Percentiles rank a stretch among this genome's conserved stretches.
Evolutionary conservation across 495 filamentous ascomycete species (phyloP).

Genomic region (Lentithecium fluviatile): DNA sequence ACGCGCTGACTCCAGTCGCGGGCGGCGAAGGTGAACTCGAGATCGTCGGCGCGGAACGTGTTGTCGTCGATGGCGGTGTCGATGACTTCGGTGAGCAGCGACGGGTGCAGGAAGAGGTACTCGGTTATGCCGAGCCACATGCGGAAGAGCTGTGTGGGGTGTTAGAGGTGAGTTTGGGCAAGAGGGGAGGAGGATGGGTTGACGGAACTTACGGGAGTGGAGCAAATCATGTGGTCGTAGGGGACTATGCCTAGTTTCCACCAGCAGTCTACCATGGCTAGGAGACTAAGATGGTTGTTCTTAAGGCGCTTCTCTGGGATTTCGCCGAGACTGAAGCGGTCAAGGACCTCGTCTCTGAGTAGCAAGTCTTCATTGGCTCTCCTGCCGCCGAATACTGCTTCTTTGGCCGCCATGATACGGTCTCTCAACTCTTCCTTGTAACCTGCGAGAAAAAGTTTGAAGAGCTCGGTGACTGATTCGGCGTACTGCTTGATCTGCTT

Average conservation of each 20-base stretch:
- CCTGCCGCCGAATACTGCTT: slow-evolving; percentile 71
- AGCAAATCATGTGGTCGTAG: slow-evolving; percentile 99
- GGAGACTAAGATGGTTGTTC: slow-evolving; percentile 88
- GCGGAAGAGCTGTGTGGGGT: slow-evolving; percentile 68
- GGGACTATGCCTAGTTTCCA: slow-evolving; percentile 87
- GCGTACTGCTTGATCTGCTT: slow-evolving; percentile 94
- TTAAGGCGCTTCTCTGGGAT: slow-evolving; percentile 63
- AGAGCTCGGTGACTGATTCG: slow-evolving; percentile 85
- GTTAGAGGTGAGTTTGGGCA: background rate
- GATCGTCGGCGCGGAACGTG: slow-evolving; percentile 84
- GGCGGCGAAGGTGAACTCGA: slow-evolving; percentile 97
- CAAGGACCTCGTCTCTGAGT: slow-evolving; percentile 78
- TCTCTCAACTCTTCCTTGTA: slow-evolving; percentile 72
- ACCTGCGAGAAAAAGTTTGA: slow-evolving; percentile 91
- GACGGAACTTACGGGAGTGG: slow-evolving; percentile 68
- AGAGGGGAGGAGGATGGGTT: background rate
- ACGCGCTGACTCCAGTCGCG: slow-evolving; percentile 94
- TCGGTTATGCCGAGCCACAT: slow-evolving; percentile 97
- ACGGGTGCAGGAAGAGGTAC: slow-evolving; percentile 85
- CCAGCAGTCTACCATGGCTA: slow-evolving; percentile 99
- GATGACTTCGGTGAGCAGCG: slow-evolving; percentile 80
- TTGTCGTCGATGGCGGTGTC: slow-evolving; percentile 82
- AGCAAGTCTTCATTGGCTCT: slow-evolving; percentile 59
- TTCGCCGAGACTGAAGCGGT: slow-evolving; percentile 78
- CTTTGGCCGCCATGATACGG: slow-evolving; percentile 75